phyloP scores from a whole-genome alignment of 1,284 basidiomycete species.

The Phylloboletellus chloephorus region DNA sequence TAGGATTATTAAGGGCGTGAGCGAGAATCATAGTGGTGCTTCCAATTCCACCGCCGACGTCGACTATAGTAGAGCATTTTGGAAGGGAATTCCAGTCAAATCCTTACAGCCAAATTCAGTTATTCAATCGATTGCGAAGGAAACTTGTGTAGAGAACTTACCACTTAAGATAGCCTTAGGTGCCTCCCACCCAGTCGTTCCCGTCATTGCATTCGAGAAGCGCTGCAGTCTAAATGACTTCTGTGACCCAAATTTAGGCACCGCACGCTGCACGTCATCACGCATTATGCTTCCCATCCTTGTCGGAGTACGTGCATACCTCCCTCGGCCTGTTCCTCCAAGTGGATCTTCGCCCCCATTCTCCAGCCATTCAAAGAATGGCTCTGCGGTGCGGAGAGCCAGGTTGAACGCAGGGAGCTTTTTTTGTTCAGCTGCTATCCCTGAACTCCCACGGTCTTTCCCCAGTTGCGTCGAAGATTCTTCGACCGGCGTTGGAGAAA shows the following conservation, averaged over 20 bases:
- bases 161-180: conserved; percentile 52
- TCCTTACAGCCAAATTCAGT: conserved; percentile 35
- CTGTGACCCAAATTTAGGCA: neutral
- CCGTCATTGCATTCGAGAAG: conserved; percentile 68
- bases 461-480: neutral
- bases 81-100: conserved; percentile 60
- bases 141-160: conserved; percentile 24
- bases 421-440: conserved; percentile 5
- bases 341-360: conserved; percentile 34
- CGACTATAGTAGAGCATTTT: conserved; percentile 55
- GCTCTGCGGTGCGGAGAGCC: conserved; percentile 43
- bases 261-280: neutral
- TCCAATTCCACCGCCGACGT: conserved; percentile 74
- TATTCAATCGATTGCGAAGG: neutral
- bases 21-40: conserved; percentile 66
- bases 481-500: neutral
- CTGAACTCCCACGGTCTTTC: neutral
- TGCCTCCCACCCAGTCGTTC: conserved; percentile 59
- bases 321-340: conserved; percentile 19
- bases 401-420: conserved; percentile 46
- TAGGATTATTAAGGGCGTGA: conserved; percentile 38
- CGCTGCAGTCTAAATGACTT: conserved; percentile 49
- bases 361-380: conserved; percentile 56
- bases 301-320: conserved; percentile 3
- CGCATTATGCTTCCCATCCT: neutral